A percentile compares a stretch with the other conserved stretches of the same genome.
Conservation (phyloP, 805 yeast genomes). For the Kurtzmaniella cleridarum region DNA sequence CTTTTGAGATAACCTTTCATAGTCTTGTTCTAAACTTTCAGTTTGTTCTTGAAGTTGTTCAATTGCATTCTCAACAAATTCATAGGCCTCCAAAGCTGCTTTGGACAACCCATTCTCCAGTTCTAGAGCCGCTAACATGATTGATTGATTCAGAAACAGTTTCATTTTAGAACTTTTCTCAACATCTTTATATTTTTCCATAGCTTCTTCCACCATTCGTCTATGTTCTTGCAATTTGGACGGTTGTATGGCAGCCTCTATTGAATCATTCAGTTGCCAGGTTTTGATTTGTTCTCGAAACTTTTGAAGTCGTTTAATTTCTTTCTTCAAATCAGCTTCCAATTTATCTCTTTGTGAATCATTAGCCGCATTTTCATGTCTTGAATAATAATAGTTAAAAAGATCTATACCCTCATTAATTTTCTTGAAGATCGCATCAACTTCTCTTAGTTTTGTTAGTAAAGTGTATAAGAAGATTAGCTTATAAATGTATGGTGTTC, state of each 20-base stretch:
- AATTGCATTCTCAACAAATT: slow-evolving; percentile 24
- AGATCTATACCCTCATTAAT: slow-evolving; percentile 42
- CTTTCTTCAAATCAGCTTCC: slow-evolving; percentile 40
- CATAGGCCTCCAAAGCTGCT: slow-evolving; percentile 29
- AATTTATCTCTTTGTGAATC: slow-evolving; percentile 41
- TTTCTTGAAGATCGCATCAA: slow-evolving; percentile 38
- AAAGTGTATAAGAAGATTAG: not conserved
- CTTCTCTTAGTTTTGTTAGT: slow-evolving; percentile 22
- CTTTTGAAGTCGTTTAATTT: slow-evolving; percentile 41
- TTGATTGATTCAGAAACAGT: slow-evolving; percentile 40
- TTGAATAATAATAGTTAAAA: slow-evolving; percentile 39
- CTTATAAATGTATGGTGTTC: not conserved
- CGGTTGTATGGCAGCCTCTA: slow-evolving; percentile 22
- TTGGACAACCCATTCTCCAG: slow-evolving; percentile 22
- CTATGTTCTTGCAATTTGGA: slow-evolving; percentile 31
- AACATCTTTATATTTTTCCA: slow-evolving; percentile 42
- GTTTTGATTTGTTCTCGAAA: slow-evolving; percentile 41
- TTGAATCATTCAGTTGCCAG: slow-evolving; percentile 36
- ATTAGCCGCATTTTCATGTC: slow-evolving; percentile 34
- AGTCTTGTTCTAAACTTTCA: slow-evolving; percentile 33
- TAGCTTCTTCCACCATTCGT: slow-evolving; percentile 38
- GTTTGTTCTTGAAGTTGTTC: slow-evolving; percentile 30
- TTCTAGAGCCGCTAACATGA: slow-evolving; percentile 38
- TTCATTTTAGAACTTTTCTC: slow-evolving; percentile 39
- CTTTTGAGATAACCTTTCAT: slow-evolving; percentile 34